A percentile compares a stretch with the other conserved stretches of the same genome.
Conservation (phyloP, 2,329 filamentous ascomycete species). For the Colletotrichum endophyticum region DNA sequence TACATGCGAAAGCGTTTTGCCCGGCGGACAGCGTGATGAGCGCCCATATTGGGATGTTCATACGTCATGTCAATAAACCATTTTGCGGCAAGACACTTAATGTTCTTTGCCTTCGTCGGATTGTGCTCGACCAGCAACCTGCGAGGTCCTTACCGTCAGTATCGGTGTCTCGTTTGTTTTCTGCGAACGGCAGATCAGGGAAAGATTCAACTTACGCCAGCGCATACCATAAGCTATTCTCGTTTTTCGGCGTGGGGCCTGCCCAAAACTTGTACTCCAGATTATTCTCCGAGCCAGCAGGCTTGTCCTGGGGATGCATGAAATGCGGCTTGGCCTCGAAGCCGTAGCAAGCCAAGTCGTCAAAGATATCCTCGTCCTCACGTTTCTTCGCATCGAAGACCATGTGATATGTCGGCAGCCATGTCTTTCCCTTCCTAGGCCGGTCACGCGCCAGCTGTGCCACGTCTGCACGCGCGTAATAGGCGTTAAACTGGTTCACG, state of each 20-base stretch:
- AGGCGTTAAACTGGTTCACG: neutral
- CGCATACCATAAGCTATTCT: constrained; percentile 7
- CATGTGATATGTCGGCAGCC: neutral
- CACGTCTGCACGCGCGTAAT: neutral
- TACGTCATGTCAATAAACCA: neutral
- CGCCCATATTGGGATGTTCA: no score
- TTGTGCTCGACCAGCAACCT: neutral
- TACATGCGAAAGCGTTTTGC: constrained; percentile 4
- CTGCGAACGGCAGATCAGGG: neutral
- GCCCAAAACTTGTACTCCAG: neutral
- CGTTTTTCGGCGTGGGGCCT: neutral
- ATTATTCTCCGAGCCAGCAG: neutral
- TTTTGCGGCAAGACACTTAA: neutral
- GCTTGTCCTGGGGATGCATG: neutral
- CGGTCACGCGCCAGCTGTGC: neutral
- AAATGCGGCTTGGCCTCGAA: neutral
- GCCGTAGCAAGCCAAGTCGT: neutral
- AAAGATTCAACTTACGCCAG: neutral
- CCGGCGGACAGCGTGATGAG: neutral
- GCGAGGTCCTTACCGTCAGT: neutral
- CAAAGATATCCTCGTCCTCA: neutral
- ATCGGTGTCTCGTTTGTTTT: neutral
- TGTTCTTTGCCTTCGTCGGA: neutral
- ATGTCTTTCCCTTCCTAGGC: neutral
- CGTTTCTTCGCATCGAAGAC: neutral